A percentile compares a stretch with the other conserved stretches of the same genome.
Evolutionary conservation across 129 eudicot genomes (phyloP).

Genomic region (Flaveria ramosissima): DNA sequence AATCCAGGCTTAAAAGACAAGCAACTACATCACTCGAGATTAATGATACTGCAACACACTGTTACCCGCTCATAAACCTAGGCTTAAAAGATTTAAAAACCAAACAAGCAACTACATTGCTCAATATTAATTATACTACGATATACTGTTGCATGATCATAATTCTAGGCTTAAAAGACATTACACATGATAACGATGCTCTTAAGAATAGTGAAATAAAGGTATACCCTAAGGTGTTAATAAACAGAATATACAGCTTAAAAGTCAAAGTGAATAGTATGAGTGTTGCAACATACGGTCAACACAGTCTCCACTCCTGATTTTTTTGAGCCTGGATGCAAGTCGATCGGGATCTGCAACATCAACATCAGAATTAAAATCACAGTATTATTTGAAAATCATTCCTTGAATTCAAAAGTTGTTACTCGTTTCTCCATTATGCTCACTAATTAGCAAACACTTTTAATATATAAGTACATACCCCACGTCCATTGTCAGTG

Average conservation of each 20-base stretch:
- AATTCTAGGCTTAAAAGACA: constrained; percentile 3
- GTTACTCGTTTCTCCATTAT: background rate
- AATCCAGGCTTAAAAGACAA: background rate
- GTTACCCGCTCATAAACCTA: background rate
- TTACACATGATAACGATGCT: background rate
- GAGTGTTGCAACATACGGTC: constrained; percentile 58
- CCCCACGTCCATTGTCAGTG: constrained; percentile 99
- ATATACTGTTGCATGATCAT: background rate
- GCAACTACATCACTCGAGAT: too few relatives aligned
- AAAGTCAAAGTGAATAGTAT: background rate
- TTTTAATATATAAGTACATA: constrained; percentile 36
- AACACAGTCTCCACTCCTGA: constrained; percentile 93
- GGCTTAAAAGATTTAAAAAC: background rate
- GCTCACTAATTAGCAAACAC: background rate
- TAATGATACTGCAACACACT: too few relatives aligned
- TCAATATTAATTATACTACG: background rate
- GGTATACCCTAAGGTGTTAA: constrained; percentile 5
- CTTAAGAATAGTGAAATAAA: background rate
- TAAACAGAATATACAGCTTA: background rate
- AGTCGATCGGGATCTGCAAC: constrained; percentile 85
- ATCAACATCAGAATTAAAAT: constrained; percentile 2
- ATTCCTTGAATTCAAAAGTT: background rate
- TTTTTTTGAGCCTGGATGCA: constrained; percentile 87
- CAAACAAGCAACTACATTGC: background rate
- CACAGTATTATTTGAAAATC: background rate